Evolutionary conservation across 495 filamentous ascomycete genomes (phyloP).

Genomic region (Hypoxylon fragiforme): DNA sequence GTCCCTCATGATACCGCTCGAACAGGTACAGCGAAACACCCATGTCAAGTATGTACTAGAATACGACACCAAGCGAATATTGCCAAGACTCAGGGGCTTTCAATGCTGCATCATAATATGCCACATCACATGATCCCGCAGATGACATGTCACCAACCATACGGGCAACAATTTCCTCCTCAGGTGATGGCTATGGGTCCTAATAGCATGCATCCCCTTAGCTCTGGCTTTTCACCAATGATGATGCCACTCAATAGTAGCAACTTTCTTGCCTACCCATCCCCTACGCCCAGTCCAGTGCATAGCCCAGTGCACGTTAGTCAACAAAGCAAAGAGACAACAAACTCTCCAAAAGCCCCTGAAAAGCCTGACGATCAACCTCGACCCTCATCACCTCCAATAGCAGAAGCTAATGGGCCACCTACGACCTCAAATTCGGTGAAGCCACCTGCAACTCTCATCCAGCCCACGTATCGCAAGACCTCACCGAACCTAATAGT

Average conservation of each 20-base stretch:
- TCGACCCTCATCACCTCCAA: constrained; percentile 14
- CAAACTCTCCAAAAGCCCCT: constrained; percentile 1
- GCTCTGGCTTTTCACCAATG: constrained; percentile 18
- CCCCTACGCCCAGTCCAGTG: constrained; percentile 16
- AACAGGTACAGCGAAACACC: constrained; percentile 19
- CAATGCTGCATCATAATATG: constrained; percentile 25
- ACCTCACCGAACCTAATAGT: constrained; percentile 45
- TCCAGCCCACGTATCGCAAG: constrained; percentile 40
- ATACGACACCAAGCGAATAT: constrained; percentile 32
- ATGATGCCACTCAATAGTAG: constrained; percentile 28
- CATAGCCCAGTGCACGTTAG: constrained; percentile 8
- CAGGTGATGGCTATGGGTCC: constrained; percentile 29
- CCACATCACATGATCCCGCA: constrained; percentile 30
- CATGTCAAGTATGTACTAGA: constrained; percentile 32
- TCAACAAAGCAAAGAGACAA: constrained; percentile 4
- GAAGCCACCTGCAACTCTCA: constrained; percentile 32
- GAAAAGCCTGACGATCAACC: constrained; percentile 22
- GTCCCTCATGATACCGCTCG: background rate
- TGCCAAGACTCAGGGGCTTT: constrained; percentile 28
- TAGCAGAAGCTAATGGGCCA: background rate
- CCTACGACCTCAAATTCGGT: constrained; percentile 9
- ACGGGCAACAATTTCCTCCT: constrained; percentile 26
- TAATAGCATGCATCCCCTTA: constrained; percentile 26
- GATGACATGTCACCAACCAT: constrained; percentile 23
- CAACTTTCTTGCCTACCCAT: constrained; percentile 15